Conservation (phyloP, 2,329 filamentous ascomycete genomes). For the Bipolaris victoriae region DNA sequence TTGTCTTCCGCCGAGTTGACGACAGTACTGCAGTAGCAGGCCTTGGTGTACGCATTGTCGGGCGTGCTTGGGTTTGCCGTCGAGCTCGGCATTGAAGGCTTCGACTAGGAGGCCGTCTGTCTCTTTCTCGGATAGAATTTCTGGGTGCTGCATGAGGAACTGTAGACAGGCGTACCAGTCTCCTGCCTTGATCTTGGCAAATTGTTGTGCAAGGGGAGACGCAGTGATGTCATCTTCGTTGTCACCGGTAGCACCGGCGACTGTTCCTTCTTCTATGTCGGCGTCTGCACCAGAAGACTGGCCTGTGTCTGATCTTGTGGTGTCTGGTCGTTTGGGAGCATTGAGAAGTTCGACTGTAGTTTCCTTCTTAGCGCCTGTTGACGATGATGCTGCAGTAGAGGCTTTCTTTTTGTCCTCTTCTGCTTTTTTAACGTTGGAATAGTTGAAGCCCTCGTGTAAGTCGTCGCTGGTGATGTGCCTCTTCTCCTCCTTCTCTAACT, state of each 20-base stretch:
- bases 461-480: slow-evolving; percentile 93
- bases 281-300: slow-evolving; percentile 66
- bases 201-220: slow-evolving; percentile 77
- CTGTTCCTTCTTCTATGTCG: slow-evolving; percentile 63
- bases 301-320: slow-evolving; percentile 50
- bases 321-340: slow-evolving; percentile 56
- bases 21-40: slow-evolving; percentile 91
- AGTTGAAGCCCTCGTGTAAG: slow-evolving; percentile 89
- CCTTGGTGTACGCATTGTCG: slow-evolving; percentile 92
- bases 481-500: slow-evolving; percentile 82
- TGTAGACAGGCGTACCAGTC: slow-evolving; percentile 76
- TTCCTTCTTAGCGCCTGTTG: slow-evolving; percentile 31
- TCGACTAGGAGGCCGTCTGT: slow-evolving; percentile 89
- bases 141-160: slow-evolving; percentile 79
- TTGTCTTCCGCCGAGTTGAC: slow-evolving; percentile 84
- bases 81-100: slow-evolving; percentile 86
- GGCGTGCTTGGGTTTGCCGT: slow-evolving; percentile 75
- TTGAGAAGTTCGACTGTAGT: slow-evolving; percentile 74
- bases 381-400: slow-evolving; percentile 32
- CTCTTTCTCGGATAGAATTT: slow-evolving; percentile 81
- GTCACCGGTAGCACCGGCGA: slow-evolving; percentile 36
- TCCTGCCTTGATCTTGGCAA: slow-evolving; percentile 76
- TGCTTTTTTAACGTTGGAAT: slow-evolving; percentile 69
- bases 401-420: slow-evolving; percentile 26
- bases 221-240: slow-evolving; percentile 76